Evolutionary conservation across 768 basidiomycete genomes (phyloP), one percentile per base, ranked within the genome.

Genomic region (Boletus rubropictus): DNA sequence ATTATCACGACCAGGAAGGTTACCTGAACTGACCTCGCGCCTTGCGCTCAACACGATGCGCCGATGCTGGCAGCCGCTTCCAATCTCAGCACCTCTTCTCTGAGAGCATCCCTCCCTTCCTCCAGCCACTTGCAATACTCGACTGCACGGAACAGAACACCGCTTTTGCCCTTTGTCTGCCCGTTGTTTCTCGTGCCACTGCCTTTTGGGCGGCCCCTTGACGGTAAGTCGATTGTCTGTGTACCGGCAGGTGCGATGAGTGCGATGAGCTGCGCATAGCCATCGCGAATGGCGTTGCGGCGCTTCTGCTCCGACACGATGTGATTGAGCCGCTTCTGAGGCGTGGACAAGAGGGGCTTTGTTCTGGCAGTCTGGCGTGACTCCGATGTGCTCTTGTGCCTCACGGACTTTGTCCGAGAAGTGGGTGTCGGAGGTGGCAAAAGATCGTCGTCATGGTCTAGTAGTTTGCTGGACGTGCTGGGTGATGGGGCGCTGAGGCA

Each of bases 291-390:
- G 42, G 88, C 87, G 59, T 94, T 94, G 9, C 92, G 81, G 7
- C 92, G 86, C 59, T 89, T 89, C 68, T 95, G 91, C 63, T 95
- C 92, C 7, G 89, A 91, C 79, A 90, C 83, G 73, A 95, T 93
- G 71, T 95, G 90, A 63, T 93, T 92, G 14, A 89, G 78, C 11
- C 90, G 79, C 60, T 92, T 91, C 67, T 94, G 89, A 0, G 89
- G 89, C 4, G 81, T 82, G 6, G 89, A 86, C 21, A 93, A 74
- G 17, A 89, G 76, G 0, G 82, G 74, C 54, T 87, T 89, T 18
- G 74, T 43, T 49, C 75, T 72, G 37, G 71, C 56, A 20, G 58
- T 34, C 48, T 68, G 64, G 29, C 48, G 58, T 6, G 59, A 39
- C 3, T 57, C 47, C 15, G 67, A 51, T 46, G 54, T 36, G 38